Conservation (phyloP, 345 rosid species). For the Eucalyptus sp. region DNA sequence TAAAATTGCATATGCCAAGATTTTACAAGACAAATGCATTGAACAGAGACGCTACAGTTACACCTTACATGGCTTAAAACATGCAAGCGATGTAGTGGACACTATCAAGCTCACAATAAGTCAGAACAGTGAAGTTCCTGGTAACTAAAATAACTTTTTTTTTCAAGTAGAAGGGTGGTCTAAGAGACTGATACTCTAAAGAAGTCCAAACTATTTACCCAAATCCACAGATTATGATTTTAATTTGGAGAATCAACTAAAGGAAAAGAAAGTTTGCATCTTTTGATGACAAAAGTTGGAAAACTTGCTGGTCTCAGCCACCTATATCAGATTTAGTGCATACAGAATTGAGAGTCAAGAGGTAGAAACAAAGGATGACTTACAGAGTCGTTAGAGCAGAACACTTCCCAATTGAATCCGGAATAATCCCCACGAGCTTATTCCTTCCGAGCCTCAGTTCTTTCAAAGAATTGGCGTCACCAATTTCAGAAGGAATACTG, state of each 20-base stretch:
- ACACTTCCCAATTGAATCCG: constrained; percentile 53
- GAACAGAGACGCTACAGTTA: background rate
- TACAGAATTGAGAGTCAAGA: background rate
- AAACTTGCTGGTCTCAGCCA: background rate
- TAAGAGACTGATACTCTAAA: background rate
- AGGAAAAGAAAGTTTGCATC: background rate
- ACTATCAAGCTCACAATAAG: background rate
- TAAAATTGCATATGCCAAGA: background rate
- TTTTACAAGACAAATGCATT: background rate
- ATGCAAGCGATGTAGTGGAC: background rate
- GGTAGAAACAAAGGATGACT: constrained; percentile 3
- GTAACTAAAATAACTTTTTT: background rate
- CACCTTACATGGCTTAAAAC: background rate
- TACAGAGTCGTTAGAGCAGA: constrained; percentile 52
- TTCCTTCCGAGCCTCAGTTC: constrained; percentile 60
- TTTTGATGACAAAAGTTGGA: background rate
- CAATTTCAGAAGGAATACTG: constrained; percentile 54
- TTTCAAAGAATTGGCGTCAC: constrained; percentile 56
- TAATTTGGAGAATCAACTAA: background rate
- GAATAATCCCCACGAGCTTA: constrained; percentile 46
- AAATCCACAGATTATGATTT: background rate
- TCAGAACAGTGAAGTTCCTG: background rate
- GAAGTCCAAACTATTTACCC: background rate
- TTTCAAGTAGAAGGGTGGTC: background rate
- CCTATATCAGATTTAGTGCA: background rate